Evolutionary conservation across 768 basidiomycete species (phyloP), one percentile per base, ranked within the genome.

Genomic region (Leucosporidium creatinivorum): DNA sequence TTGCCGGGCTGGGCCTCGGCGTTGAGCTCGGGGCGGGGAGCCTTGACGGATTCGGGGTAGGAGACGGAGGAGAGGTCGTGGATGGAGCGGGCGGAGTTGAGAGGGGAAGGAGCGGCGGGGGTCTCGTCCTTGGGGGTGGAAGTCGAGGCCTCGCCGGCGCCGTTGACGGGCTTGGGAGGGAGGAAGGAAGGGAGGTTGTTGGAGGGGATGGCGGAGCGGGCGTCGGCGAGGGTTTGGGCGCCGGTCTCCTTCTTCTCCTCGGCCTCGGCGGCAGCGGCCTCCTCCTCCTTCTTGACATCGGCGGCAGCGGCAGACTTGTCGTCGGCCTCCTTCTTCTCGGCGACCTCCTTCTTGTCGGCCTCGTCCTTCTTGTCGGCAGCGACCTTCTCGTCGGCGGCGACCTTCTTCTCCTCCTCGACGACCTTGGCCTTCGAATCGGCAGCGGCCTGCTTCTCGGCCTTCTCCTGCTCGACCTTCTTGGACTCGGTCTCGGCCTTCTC

Each of bases 1-100:
- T 91, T 93, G 74, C 92, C 92, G 64, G 90, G 85, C 79, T 87
- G 85, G 10, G 87, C 88, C 68, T 87, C 84, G 63, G 84, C 81
- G 78, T 96, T 97, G 72, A 98, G 87, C 73, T 91, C 91, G 10
- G 87, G 80, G 71, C 83, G 84, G 3, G 94, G 94, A 63, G 91
- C 89, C 76, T 82, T 82, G 77, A 92, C 84, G 56, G 88, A 86
- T 63, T 87, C 87, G 10, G 93, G 92, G 76, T 97, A 97, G 28
- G 83, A 79, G 52, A 97, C 83, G 56, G 84, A 80, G 44, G 82
- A 82, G 57, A 98, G 84, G 78, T 94, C 88, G 59, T 88, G 86
- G 71, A 99, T 94, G 69, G 86, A 84, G 61, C 87, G 85, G 48
- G 94, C 94, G 15, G 89, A 87, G 19, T 86, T 85, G 52, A 97